These are phyloP conservation scores for Coniophora puteana DNA, from an alignment of 1,284 basidiomycete genomes.

Conservation along the genomic window DNA sequence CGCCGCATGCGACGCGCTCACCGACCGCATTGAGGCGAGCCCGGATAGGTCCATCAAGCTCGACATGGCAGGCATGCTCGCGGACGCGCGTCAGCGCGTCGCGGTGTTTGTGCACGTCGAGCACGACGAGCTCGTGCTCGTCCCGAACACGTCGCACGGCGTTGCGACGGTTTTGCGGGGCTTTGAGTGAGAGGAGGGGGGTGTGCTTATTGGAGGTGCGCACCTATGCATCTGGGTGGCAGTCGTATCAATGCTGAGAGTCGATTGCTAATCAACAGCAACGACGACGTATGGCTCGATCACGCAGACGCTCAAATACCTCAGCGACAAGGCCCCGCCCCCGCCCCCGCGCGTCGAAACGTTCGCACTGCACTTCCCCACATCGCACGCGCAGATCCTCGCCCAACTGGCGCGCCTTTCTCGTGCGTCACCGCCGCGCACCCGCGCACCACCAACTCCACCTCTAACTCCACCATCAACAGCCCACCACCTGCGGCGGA, in stretches of 20 bases:
- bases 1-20: slow-evolving; percentile 43
- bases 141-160: slow-evolving; percentile 64
- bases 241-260: background rate
- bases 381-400: slow-evolving; percentile 57
- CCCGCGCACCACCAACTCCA: no score
- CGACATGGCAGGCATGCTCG: slow-evolving; percentile 30
- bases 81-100: slow-evolving; percentile 40
- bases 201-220: slow-evolving; percentile 42
- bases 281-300: slow-evolving; percentile 69
- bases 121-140: slow-evolving; percentile 62
- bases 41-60: slow-evolving; percentile 63
- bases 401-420: no score
- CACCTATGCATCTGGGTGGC: background rate
- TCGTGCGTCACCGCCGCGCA: no score
- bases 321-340: slow-evolving; percentile 55
- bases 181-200: slow-evolving; percentile 44
- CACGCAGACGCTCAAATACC: slow-evolving; percentile 50
- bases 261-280: slow-evolving; percentile 38
- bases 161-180: slow-evolving; percentile 66
- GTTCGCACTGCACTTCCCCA: slow-evolving; percentile 61
- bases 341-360: slow-evolving; percentile 49
- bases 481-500: slow-evolving; percentile 24
- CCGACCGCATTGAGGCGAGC: slow-evolving; percentile 48
- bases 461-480: no score
- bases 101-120: slow-evolving; percentile 60